Percentiles rank a stretch among this genome's conserved stretches.
Conservation (phyloP, 2,329 filamentous ascomycete genomes). For the Cladophialophora immunda region DNA sequence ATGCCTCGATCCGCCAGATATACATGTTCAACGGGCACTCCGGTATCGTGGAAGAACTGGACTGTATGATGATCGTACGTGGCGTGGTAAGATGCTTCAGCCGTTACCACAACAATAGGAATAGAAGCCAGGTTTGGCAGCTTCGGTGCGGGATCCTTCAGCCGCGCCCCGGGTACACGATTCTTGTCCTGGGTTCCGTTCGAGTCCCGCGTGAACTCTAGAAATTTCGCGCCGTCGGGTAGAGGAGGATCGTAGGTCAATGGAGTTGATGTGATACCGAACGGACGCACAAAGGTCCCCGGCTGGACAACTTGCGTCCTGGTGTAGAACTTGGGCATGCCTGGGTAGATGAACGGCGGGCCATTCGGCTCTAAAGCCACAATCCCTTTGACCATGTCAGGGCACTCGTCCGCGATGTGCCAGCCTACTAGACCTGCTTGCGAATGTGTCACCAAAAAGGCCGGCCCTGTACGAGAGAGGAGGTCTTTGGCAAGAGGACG, state of each 20-base stretch:
- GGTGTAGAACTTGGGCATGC: constrained; percentile 15
- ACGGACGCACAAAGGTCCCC: constrained; percentile 44
- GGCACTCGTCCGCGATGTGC: constrained; percentile 32
- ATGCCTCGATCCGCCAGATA: constrained; percentile 56
- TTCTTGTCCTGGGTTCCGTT: background rate
- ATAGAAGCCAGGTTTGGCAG: constrained; percentile 60
- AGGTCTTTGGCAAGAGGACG: constrained; percentile 11
- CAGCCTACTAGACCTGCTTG: constrained; percentile 19
- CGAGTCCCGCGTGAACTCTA: constrained; percentile 33
- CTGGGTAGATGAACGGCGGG: constrained; percentile 21
- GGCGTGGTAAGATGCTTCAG: constrained; percentile 62
- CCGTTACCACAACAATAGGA: constrained; percentile 60
- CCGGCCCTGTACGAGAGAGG: constrained; percentile 14
- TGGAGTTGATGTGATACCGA: constrained; percentile 59
- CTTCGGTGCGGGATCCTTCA: constrained; percentile 49
- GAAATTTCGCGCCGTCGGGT: constrained; percentile 46
- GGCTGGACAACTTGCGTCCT: constrained; percentile 14
- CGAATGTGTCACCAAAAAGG: constrained; percentile 47
- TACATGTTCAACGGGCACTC: constrained; percentile 55
- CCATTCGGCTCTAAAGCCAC: constrained; percentile 48
- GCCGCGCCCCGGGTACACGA: constrained; percentile 41
- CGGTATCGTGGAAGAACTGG: constrained; percentile 62
- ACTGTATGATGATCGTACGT: constrained; percentile 65
- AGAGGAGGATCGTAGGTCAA: constrained; percentile 59
- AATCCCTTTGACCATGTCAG: constrained; percentile 60